Evolutionary conservation across 805 yeast genomes (phyloP).

Genomic region (Limtongozyma cylindracea): DNA sequence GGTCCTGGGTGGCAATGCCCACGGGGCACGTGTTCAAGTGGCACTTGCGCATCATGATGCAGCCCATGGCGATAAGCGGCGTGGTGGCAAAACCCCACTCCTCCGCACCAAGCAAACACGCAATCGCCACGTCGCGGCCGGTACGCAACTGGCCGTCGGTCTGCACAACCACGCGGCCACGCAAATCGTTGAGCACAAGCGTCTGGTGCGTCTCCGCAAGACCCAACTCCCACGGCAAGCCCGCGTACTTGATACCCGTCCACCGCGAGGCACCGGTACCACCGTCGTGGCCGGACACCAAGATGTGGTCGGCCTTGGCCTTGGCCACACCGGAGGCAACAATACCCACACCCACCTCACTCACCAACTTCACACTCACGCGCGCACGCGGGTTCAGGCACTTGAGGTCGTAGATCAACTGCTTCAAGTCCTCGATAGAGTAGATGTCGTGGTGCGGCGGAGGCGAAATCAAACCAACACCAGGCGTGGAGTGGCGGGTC

Average conservation of each 20-base stretch:
- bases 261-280: constrained; percentile 99
- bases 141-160: constrained; percentile 98
- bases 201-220: constrained; percentile 97
- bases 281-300: constrained; percentile 96
- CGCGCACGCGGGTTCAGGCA: constrained; percentile 95
- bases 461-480: constrained; percentile 92
- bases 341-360: constrained; percentile 98
- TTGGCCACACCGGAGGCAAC: constrained; percentile 98
- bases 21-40: constrained; percentile 92
- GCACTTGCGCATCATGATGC: constrained; percentile 78
- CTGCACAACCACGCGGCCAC: constrained; percentile 89
- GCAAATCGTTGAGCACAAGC: constrained; percentile 76
- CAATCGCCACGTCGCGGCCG: constrained; percentile 92
- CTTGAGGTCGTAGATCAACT: constrained; percentile 85
- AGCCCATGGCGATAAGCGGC: constrained; percentile 92
- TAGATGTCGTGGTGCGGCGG: constrained; percentile 98
- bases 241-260: constrained; percentile 93
- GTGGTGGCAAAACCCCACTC: constrained; percentile 97
- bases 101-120: constrained; percentile 91
- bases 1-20: constrained; percentile 97
- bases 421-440: constrained; percentile 94
- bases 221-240: constrained; percentile 97
- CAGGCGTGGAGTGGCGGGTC: constrained; percentile 90
- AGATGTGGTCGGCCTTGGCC: constrained; percentile 92
- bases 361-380: constrained; percentile 86